Base-by-base conservation (phyloP, 176 grass and related monocot species). In the Eragrostis nindensis region DNA sequence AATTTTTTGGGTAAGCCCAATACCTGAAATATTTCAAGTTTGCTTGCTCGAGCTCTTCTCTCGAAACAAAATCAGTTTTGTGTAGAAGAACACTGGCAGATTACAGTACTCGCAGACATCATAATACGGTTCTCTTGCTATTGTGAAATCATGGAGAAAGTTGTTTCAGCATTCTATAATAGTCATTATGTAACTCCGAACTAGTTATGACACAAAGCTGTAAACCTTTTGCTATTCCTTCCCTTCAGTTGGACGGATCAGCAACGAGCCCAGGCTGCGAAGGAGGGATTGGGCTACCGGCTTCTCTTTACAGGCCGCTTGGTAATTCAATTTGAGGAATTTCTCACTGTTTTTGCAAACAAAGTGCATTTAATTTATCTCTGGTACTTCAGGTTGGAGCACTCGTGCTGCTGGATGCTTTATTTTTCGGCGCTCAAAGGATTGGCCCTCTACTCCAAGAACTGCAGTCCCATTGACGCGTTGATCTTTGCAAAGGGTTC, bases 191-290 rank as follows among this genome's bases (percentile, higher is more conserved):
- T 26, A 60, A 8, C 25, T 26, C 13, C 55, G 24, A 61, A 79
- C 32, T 11, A 79, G 17, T 18, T 27, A 68, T 7, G 5, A 17
- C 22, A 39, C 7, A 21, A 61, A 24, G 4, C 77, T 21, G 26
- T 46, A 63, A 76, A 76, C 11, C 39, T 39, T 48, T 54, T 44
- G 13, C 64, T 7, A 74, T 62, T 19, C 2, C 24, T 19, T 62
- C n/a, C 54, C 62, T 84, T 46, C 75, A 98, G 92, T 71, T 95
- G 96, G 96, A 98, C 92, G 0, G 96, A 98, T 86, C 92, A 98
- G 69, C 96, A 98, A 54, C 92, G 92, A 47, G 45, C 55, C 11
- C 81, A 90, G 77, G 96, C 88, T 62, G 88, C 92, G 1, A 98
- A 82, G 76, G 96, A 95, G 88, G 90, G 96, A 26, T 76, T 76